Conservation (phyloP, 2,329 filamentous ascomycete species). For the Nemania serpens region DNA sequence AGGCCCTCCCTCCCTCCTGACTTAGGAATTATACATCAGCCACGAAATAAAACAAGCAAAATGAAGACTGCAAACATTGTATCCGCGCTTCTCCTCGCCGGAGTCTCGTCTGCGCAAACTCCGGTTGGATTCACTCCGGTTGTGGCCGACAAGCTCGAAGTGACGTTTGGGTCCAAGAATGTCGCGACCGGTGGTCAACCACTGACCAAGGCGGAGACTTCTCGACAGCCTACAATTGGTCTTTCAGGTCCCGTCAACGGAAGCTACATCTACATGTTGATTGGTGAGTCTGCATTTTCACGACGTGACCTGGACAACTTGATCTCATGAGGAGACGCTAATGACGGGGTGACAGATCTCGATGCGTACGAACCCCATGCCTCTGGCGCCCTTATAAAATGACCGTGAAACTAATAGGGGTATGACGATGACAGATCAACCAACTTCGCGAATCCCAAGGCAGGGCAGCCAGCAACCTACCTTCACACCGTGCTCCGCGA, state of each 20-base stretch:
- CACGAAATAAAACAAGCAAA: conserved; percentile 18
- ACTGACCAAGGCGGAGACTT: conserved; percentile 36
- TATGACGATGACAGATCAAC: conserved; percentile 31
- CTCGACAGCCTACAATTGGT: conserved; percentile 38
- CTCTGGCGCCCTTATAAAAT: not conserved
- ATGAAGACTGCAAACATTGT: conserved; percentile 36
- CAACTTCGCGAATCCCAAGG: conserved; percentile 37
- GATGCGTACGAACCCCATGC: conserved; percentile 34
- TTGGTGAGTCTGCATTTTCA: conserved; percentile 27
- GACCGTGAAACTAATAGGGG: conserved; percentile 11
- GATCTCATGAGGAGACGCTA: conserved; percentile 16
- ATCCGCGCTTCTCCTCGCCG: conserved; percentile 29
- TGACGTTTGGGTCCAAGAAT: conserved; percentile 37
- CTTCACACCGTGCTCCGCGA: conserved; percentile 41
- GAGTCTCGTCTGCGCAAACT: conserved; percentile 34
- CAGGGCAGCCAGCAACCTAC: conserved; percentile 36
- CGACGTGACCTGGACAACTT: not conserved
- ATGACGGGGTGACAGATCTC: conserved; percentile 33
- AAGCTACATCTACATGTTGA: conserved; percentile 40
- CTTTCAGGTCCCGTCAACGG: conserved; percentile 31
- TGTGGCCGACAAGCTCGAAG: conserved; percentile 36
- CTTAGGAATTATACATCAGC: not conserved
- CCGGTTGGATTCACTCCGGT: conserved; percentile 36
- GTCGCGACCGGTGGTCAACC: conserved; percentile 36
- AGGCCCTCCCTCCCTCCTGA: not conserved